Evolutionary conservation across 2,329 filamentous ascomycete species (phyloP), one percentile per base, ranked within the genome.

Genomic region (Claviceps citrina): DNA sequence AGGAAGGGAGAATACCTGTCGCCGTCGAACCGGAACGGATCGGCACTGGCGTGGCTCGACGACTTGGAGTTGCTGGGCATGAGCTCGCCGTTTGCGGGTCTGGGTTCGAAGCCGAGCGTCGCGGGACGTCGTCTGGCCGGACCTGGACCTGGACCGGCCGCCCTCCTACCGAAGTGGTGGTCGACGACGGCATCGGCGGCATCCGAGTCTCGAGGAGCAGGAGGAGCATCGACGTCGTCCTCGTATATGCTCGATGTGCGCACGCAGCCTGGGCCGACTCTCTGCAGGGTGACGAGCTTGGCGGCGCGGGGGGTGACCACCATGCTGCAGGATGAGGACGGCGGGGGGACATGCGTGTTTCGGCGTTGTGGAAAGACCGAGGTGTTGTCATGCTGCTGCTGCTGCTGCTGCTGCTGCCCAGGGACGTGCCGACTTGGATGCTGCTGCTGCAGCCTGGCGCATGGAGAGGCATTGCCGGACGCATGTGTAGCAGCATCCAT

Each of bases 1-100:
- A 67, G 47, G 30, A 63, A 63, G 8, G 54, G 43, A 12, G 53
- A 56, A 44, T 65, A 65, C 2, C 52, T 44, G 7, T 55, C 54
- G 26, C 51, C 55, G 46, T 70, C 66, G 43, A 67, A 70, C 36
- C 57, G 56, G 51, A 70, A 71, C 0, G 62, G 66, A 31, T 70
- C 65, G 1, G 54, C 59, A 20, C 56, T 58, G 3, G 52, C 51
- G 19, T 57, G 57, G 44, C 52, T 56, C 2, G 59, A 61, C 41
- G 59, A 31, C 43, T 52, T 48, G n/a, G 56, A 47, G 39, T 49
- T 31, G 45, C 47, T 49, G n/a, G 40, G 33, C 25, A 28, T 30
- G 9, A 44, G 32, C 10, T 43, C 43, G 27, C 26, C 43, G 10
- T 28, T 34, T 7, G 33, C 16, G 27, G 33, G 12, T 12, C 12